Evolutionary conservation across 1,139 yeast species (phyloP), one percentile per base, ranked within the genome.

Genomic region (Blastobotrys persicus): DNA sequence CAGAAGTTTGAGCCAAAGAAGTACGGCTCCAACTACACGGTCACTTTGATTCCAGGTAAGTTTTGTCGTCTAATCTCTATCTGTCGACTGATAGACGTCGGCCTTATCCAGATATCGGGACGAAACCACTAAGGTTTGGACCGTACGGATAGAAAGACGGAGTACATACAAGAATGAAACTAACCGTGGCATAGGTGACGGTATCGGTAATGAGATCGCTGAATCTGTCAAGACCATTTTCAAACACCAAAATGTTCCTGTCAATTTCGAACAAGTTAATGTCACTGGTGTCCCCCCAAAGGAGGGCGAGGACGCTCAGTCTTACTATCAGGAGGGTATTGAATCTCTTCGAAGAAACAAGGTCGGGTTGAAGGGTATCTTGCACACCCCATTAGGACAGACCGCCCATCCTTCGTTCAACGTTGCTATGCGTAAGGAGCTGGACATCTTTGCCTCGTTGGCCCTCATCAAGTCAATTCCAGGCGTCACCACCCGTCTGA

Each of bases 171-270:
- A 9, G 26, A 19, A 19, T n/a, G 26, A 17, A 17, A 28, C 28
- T 23, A 9, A 37, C 19, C n/a, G 41, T 7, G 18, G 19, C 6
- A 4, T 49, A 65, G 82, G 83, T 64, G 98, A 92, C 70, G 98
- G 98, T 80, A 85, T 91, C 59, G 98, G 98, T 72, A 85, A 85
- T 68, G 97, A 92, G 76, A 88, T 89, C 70, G 85, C 98, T 54
- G 94, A 87, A 71, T 85, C 97, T 34, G 98, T 92, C 57, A 83
- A 86, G 72, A 80, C 88, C 62, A 87, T 92, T 66, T 92, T 91
- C 78, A 79, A 83, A 69, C 81, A 88, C 58, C 85, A 81, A 72
- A 83, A 80, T 59, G 86, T 91, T 42, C 98, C 98, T 60, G 83
- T 92, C 61, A 96, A 89, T 65, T 92, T 94, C 85, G 98, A 92